Conservation (phyloP, 2,329 filamentous ascomycete species). For the Calycina marina region DNA sequence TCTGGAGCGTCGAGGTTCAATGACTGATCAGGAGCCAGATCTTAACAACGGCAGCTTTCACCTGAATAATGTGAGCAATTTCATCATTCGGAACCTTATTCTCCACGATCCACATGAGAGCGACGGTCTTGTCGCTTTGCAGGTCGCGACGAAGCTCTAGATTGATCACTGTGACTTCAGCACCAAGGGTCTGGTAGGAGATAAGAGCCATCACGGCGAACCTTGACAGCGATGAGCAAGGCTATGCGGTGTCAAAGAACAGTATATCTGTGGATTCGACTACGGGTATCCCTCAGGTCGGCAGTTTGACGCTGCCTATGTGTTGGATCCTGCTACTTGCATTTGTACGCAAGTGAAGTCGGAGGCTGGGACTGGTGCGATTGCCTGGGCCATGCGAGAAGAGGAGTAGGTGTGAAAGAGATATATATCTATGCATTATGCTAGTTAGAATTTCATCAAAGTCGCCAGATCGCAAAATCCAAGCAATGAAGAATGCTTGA, state of each 20-base stretch:
- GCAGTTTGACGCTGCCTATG: background rate
- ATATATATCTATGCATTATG: too few species aligned
- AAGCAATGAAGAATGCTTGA: too few species aligned
- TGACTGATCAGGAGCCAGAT: background rate
- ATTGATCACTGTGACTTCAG: slow-evolving; percentile 18
- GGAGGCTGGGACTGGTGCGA: background rate
- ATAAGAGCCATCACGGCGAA: background rate
- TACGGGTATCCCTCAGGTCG: background rate
- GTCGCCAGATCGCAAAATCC: too few species aligned
- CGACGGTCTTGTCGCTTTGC: slow-evolving; percentile 33
- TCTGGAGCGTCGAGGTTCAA: too few species aligned
- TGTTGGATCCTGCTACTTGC: background rate
- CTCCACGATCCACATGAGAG: slow-evolving; percentile 29
- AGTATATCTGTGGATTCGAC: background rate
- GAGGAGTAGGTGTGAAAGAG: too few species aligned
- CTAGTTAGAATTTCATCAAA: too few species aligned
- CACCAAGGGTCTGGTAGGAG: slow-evolving; percentile 12
- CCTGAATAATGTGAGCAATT: slow-evolving; percentile 31
- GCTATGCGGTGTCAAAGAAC: background rate
- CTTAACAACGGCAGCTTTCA: slow-evolving; percentile 30
- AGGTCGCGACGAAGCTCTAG: slow-evolving; percentile 25
- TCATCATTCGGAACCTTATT: slow-evolving; percentile 36
- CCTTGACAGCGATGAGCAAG: background rate
- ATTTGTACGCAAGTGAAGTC: background rate
- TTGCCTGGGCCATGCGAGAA: too few species aligned